Conservation (phyloP, 1,284 basidiomycete genomes). For the Rhizopogon hawkerae region DNA sequence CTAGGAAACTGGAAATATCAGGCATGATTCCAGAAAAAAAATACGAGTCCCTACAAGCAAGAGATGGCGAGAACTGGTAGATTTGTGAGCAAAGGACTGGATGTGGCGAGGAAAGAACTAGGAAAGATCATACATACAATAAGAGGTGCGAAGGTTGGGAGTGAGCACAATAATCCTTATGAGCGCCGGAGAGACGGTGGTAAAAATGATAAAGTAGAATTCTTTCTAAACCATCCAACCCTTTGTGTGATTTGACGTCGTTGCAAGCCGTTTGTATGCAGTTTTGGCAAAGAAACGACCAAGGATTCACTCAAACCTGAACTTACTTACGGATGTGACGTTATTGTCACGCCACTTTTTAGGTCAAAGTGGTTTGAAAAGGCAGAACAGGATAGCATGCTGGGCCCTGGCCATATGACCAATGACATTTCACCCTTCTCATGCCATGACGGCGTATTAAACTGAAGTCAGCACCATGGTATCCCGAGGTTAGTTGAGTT, state of each 20-base stretch:
- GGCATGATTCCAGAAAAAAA: constrained; percentile 15
- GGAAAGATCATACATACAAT: constrained; percentile 1
- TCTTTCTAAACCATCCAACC: not conserved
- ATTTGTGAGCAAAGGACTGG: not conserved
- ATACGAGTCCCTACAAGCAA: constrained; percentile 9
- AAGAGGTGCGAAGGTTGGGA: constrained; percentile 9
- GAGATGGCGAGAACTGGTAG: not conserved
- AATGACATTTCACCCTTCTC: not conserved
- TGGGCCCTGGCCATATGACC: not conserved
- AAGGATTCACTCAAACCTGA: constrained; percentile 18
- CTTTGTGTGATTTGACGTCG: not conserved
- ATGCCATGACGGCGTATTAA: not conserved
- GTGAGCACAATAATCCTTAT: not conserved
- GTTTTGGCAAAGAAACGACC: constrained; percentile 20
- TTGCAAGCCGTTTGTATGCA: not conserved
- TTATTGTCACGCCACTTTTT: constrained; percentile 24
- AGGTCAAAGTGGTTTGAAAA: constrained; percentile 8
- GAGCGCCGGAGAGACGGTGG: constrained; percentile 3
- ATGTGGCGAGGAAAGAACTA: not conserved
- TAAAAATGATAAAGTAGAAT: not conserved
- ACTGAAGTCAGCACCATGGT: not conserved
- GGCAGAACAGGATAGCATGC: not conserved
- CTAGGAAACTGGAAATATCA: not conserved
- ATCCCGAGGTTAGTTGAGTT: not conserved
- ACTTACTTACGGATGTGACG: constrained; percentile 31